Conservation (phyloP, 495 filamentous ascomycete species). For the Penicillium turbatum region DNA sequence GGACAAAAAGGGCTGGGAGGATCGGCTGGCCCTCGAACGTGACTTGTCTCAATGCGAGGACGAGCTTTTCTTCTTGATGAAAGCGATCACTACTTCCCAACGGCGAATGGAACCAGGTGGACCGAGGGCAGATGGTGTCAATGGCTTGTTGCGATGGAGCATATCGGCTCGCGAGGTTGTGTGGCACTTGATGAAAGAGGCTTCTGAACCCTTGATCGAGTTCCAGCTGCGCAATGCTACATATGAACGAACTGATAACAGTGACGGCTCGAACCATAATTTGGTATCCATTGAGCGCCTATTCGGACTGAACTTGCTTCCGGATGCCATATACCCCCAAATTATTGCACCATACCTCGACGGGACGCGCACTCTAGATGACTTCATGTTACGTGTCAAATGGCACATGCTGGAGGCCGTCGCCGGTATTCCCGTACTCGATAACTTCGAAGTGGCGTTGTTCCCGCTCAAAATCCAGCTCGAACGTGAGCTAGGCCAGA, state of each 20-base stretch:
- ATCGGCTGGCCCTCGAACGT: slow-evolving; percentile 76
- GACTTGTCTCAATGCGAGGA: slow-evolving; percentile 89
- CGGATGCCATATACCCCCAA: slow-evolving; percentile 87
- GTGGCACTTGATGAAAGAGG: slow-evolving; percentile 89
- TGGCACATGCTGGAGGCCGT: slow-evolving; percentile 99
- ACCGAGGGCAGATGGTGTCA: slow-evolving; percentile 69
- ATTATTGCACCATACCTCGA: slow-evolving; percentile 90
- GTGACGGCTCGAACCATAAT: slow-evolving; percentile 94
- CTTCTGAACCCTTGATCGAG: slow-evolving; percentile 84
- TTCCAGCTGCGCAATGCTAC: slow-evolving; percentile 84
- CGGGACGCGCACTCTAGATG: slow-evolving; percentile 50
- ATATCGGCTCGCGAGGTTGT: slow-evolving; percentile 89
- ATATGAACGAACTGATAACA: slow-evolving; percentile 93
- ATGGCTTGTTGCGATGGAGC: slow-evolving; percentile 80
- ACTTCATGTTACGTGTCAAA: slow-evolving; percentile 83
- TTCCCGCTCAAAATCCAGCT: slow-evolving; percentile 93
- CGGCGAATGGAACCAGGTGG: slow-evolving; percentile 65
- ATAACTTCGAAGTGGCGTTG: slow-evolving; percentile 92
- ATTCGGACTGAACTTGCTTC: slow-evolving; percentile 80
- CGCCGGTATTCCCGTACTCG: slow-evolving; percentile 94
- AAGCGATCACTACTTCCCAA: slow-evolving; percentile 95
- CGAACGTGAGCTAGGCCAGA: slow-evolving; percentile 88
- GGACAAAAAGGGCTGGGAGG: slow-evolving; percentile 87
- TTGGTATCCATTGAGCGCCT: slow-evolving; percentile 78
- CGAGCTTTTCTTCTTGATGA: slow-evolving; percentile 99